Base-by-base conservation (phyloP, 306 rosid species). In the Gillenia trifoliata region DNA sequence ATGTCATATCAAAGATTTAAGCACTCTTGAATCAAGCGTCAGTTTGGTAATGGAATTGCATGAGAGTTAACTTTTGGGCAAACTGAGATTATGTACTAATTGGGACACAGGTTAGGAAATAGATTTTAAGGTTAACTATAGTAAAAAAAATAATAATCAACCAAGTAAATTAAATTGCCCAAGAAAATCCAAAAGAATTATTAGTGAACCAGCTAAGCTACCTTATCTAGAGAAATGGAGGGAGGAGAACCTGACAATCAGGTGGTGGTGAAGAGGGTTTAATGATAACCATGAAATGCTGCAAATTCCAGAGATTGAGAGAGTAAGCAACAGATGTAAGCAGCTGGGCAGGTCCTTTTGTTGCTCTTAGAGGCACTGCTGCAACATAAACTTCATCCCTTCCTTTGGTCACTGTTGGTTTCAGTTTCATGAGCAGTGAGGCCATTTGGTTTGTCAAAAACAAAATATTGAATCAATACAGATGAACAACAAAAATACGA, bases 221-320 rank as follows among this genome's bases (percentile, higher is more conserved):
- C 55, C 72, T 67, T 19, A 45, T 38, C 20, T 11, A 56, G 26
- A 43, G 72, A 76, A 71, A 64, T 12, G 25, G 64, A 73, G 70
- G 69, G 62, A 72, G 8, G 16, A 55, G 76, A 77, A 93, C 97
- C 97, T 88, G 96, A 79, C 81, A 77, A 54, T 19, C 75, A 78
- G 85, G 82, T 45, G 76, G 67, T 43, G 85, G 68, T 10, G 87
- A 77, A 3, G 79, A 61, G 68, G 94, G 88, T 77, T 89, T 83
- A 83, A 92, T 60, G 65, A 94, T 64, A 75, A 92, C 99, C 90
- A 90, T 87, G 89, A 90, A 89, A 80, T 94, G 99, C 66, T 92
- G 96, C 0, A 90, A 85, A 88, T 88, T 86, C 97, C 96, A 88
- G 72, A 92, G 60, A 81, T 81, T 86, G 83, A 92, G 85, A 54